Percentiles rank a stretch among this genome's conserved stretches.
Conservation (phyloP, 306 rosid genomes). For the Urtica urens region DNA sequence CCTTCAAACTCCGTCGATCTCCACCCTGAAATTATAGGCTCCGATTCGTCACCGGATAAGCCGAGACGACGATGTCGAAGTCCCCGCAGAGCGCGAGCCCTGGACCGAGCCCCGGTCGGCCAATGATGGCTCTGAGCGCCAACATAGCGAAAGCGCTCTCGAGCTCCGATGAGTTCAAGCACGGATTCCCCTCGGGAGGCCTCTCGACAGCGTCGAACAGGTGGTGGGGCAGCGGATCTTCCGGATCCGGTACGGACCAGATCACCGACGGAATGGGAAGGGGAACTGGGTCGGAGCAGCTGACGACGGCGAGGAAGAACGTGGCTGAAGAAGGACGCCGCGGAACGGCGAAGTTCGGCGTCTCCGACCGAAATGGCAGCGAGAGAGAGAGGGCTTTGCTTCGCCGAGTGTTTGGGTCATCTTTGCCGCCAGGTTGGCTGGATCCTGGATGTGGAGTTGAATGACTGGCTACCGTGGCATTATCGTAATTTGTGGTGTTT, state of each 20-base stretch:
- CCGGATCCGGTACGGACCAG: constrained; percentile 18
- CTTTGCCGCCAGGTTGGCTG: constrained; percentile 47
- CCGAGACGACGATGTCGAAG: constrained; percentile 39
- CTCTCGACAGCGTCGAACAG: constrained; percentile 50
- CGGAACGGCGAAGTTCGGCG: constrained; percentile 47
- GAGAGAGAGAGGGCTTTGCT: constrained; percentile 53
- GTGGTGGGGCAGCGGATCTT: constrained; percentile 75
- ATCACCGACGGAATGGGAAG: constrained; percentile 8
- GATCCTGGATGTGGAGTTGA: too few species aligned
- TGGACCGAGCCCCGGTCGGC: constrained; percentile 28
- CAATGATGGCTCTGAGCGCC: constrained; percentile 19
- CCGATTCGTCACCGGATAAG: too few species aligned
- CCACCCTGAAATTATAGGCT: too few species aligned
- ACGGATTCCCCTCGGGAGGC: constrained; percentile 68
- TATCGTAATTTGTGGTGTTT: too few species aligned
- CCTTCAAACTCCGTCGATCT: too few species aligned
- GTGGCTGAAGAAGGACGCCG: constrained; percentile 49
- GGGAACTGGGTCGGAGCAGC: constrained; percentile 35
- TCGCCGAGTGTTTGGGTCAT: constrained; percentile 50
- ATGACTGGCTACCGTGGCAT: too few species aligned
- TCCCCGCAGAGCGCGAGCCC: constrained; percentile 34
- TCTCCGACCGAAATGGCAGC: constrained; percentile 17
- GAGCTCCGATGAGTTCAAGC: constrained; percentile 55
- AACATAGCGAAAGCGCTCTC: constrained; percentile 39
- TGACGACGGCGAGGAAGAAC: constrained; percentile 47